Conservation (phyloP, 345 rosid species). For the Sapria himalayana region DNA sequence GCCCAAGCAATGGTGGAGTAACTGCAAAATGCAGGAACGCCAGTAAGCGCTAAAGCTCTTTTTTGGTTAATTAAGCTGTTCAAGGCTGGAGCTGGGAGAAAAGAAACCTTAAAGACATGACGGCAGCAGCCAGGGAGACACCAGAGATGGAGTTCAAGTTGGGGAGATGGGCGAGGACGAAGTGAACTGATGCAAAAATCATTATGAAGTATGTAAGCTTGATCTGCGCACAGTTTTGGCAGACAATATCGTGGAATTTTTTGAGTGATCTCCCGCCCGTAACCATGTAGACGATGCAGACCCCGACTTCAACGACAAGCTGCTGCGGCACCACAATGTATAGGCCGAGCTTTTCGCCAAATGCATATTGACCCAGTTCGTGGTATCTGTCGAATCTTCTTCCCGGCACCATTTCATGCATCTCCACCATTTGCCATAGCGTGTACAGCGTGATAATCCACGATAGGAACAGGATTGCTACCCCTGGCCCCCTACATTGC, state of each 20-base stretch:
- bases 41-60: too few species aligned
- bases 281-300: slow-evolving; percentile 54
- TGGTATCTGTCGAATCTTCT: slow-evolving; percentile 56
- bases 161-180: slow-evolving; percentile 60
- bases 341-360: slow-evolving; percentile 62
- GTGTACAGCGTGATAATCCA: slow-evolving; percentile 65
- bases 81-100: too few species aligned
- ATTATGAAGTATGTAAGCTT: slow-evolving; percentile 50
- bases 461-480: slow-evolving; percentile 30
- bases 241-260: slow-evolving; percentile 34
- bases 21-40: too few species aligned
- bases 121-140: slow-evolving; percentile 60
- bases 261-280: slow-evolving; percentile 49
- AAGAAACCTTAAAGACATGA: slow-evolving; percentile 67
- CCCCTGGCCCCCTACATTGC: slow-evolving; percentile 57
- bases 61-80: too few species aligned
- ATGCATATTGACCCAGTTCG: slow-evolving; percentile 65
- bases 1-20: slow-evolving; percentile 69
- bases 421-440: slow-evolving; percentile 80
- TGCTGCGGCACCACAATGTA: slow-evolving; percentile 73
- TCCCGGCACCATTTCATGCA: slow-evolving; percentile 81
- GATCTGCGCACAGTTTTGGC: slow-evolving; percentile 19
- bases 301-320: slow-evolving; percentile 47
- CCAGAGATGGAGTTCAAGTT: slow-evolving; percentile 65
- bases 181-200: slow-evolving; percentile 42